A percentile compares a stretch with the other conserved stretches of the same genome.
These are phyloP conservation scores for Amphicarpaea edgeworthii DNA, from an alignment of 306 rosid species.

Conservation along the genomic window DNA sequence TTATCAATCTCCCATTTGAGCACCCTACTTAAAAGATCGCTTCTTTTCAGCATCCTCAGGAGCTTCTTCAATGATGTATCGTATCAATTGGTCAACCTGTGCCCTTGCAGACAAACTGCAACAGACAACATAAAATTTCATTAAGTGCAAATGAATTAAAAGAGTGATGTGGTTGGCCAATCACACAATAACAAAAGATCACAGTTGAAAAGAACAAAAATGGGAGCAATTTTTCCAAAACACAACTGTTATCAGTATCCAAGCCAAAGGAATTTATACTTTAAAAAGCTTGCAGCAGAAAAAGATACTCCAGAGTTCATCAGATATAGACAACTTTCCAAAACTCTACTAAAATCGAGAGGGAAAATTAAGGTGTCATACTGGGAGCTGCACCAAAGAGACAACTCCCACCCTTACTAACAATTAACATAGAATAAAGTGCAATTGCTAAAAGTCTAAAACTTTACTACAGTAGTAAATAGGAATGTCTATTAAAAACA, in stretches of 20 bases:
- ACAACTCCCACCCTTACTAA: constrained; percentile 5
- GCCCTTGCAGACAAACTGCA: constrained; percentile 84
- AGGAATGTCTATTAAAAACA: background rate
- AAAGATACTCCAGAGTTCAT: constrained; percentile 16
- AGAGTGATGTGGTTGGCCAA: constrained; percentile 19
- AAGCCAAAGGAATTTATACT: constrained; percentile 2
- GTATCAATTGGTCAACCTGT: constrained; percentile 86
- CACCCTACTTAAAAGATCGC: constrained; percentile 84
- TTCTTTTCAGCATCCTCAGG: constrained; percentile 92
- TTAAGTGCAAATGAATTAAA: constrained; percentile 30
- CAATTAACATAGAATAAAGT: background rate
- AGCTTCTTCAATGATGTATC: constrained; percentile 89
- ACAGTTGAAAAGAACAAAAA: constrained; percentile 15
- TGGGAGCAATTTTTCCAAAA: constrained; percentile 15
- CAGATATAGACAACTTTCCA: constrained; percentile 20
- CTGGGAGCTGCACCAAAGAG: constrained; percentile 2
- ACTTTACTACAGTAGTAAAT: constrained; percentile 4
- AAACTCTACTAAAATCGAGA: background rate
- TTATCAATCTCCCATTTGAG: constrained; percentile 39
- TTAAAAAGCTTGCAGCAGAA: constrained; percentile 4
- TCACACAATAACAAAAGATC: constrained; percentile 9
- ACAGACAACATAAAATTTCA: constrained; percentile 38
- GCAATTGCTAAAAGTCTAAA: background rate
- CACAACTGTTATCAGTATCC: background rate
- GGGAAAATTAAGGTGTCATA: background rate